Conservation (phyloP, 371 early-diverging fungal genomes). For the Zychaea mexicana region DNA sequence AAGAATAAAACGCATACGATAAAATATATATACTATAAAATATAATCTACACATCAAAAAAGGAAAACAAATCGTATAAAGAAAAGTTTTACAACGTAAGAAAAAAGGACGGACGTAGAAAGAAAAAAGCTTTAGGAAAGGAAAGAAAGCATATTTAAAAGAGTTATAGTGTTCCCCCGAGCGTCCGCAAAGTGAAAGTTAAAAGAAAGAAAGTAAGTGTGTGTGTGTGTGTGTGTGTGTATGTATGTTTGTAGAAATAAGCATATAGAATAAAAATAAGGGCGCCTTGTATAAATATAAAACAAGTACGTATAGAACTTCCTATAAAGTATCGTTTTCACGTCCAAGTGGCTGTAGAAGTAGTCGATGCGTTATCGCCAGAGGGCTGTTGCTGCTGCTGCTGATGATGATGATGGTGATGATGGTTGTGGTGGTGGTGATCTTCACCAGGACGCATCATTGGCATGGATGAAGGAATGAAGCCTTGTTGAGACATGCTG, state of each 20-base stretch:
- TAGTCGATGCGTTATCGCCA: not conserved
- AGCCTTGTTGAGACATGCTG: conserved; percentile 15
- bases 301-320: too few relatives aligned
- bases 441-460: conserved; percentile 3
- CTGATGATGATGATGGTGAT: too few relatives aligned
- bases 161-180: not conserved
- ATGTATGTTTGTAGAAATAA: not conserved
- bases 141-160: conserved; percentile 5
- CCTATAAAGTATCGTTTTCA: too few relatives aligned
- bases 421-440: conserved; percentile 9
- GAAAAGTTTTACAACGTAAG: conserved; percentile 3
- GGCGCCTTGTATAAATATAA: not conserved
- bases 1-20: not conserved
- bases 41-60: conserved; percentile 11
- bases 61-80: not conserved
- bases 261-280: not conserved
- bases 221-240: too few relatives aligned
- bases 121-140: conserved; percentile 1
- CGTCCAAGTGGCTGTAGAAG: conserved; percentile 3
- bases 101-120: not conserved
- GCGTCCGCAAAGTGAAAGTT: not conserved
- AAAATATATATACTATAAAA: not conserved
- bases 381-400: not conserved
- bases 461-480: conserved; percentile 5
- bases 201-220: too few relatives aligned